A percentile compares a stretch with the other conserved stretches of the same genome.
These are phyloP conservation scores for Beta corolliflora DNA, from an alignment of 179 eudicot genomes.

Conservation along the genomic window DNA sequence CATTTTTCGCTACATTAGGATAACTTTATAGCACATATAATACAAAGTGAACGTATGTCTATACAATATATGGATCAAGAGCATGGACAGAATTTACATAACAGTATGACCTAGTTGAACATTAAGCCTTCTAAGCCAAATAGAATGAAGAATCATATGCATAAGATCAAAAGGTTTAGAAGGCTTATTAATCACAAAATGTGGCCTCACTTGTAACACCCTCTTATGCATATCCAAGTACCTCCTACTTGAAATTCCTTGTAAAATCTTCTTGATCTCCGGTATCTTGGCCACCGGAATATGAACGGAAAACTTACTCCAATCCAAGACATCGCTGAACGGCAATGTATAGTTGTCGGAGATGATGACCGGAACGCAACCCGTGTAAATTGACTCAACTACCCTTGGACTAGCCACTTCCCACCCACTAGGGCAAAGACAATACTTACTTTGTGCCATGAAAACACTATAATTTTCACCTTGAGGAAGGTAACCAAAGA, in stretches of 20 bases:
- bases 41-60: background rate
- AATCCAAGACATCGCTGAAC: constrained; percentile 58
- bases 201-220: constrained; percentile 51
- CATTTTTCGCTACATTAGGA: too few relatives aligned
- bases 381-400: constrained; percentile 51
- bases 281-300: constrained; percentile 39
- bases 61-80: background rate
- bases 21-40: background rate
- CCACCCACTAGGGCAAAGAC: constrained; percentile 69
- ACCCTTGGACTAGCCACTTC: constrained; percentile 69
- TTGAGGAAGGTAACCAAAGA: constrained; percentile 44
- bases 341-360: constrained; percentile 50
- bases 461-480: constrained; percentile 34
- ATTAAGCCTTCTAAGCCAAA: constrained; percentile 64
- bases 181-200: constrained; percentile 52
- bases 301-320: constrained; percentile 48
- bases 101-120: constrained; percentile 27
- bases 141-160: constrained; percentile 61
- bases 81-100: background rate
- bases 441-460: constrained; percentile 44
- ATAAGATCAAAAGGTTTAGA: constrained; percentile 49
- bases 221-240: constrained; percentile 50
- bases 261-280: constrained; percentile 48
- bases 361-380: constrained; percentile 55
- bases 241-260: constrained; percentile 37